These are phyloP conservation scores for Wickerhamomyces alni DNA, from an alignment of 805 yeast genomes.

Conservation along the genomic window DNA sequence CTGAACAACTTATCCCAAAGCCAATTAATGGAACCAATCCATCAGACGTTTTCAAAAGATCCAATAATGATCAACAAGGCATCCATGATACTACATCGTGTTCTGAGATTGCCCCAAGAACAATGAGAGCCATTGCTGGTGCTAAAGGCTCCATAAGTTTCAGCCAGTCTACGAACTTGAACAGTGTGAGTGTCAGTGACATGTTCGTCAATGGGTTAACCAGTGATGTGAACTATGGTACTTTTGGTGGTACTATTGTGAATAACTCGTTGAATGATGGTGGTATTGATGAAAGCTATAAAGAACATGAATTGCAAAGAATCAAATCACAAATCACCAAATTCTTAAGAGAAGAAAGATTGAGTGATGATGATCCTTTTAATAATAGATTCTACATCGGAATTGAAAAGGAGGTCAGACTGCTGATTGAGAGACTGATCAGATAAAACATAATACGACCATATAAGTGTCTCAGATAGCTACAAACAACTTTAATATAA, in stretches of 20 bases:
- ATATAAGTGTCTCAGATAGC: too few relatives aligned
- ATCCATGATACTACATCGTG: constrained; percentile 22
- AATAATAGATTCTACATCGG: constrained; percentile 22
- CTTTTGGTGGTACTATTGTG: background rate
- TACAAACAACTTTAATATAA: too few relatives aligned
- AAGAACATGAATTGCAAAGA: constrained; percentile 23
- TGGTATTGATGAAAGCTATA: constrained; percentile 20
- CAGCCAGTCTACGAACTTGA: constrained; percentile 12
- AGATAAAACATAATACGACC: too few relatives aligned
- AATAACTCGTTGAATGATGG: constrained; percentile 4
- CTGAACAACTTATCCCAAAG: constrained; percentile 23
- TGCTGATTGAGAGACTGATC: constrained; percentile 22
- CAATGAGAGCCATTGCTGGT: constrained; percentile 24
- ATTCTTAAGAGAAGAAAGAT: constrained; percentile 23
- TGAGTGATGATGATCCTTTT: constrained; percentile 24
- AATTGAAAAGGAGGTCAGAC: constrained; percentile 23
- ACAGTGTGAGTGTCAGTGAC: constrained; percentile 21
- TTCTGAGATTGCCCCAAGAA: constrained; percentile 27
- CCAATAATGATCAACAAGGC: constrained; percentile 3
- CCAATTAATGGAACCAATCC: constrained; percentile 15
- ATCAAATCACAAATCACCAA: constrained; percentile 23
- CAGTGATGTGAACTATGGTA: constrained; percentile 10
- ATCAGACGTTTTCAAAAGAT: constrained; percentile 8
- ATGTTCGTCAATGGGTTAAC: constrained; percentile 23
- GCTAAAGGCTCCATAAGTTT: constrained; percentile 14